Conservation (phyloP, 2,329 filamentous ascomycete species). For the Colletotrichum lini region DNA sequence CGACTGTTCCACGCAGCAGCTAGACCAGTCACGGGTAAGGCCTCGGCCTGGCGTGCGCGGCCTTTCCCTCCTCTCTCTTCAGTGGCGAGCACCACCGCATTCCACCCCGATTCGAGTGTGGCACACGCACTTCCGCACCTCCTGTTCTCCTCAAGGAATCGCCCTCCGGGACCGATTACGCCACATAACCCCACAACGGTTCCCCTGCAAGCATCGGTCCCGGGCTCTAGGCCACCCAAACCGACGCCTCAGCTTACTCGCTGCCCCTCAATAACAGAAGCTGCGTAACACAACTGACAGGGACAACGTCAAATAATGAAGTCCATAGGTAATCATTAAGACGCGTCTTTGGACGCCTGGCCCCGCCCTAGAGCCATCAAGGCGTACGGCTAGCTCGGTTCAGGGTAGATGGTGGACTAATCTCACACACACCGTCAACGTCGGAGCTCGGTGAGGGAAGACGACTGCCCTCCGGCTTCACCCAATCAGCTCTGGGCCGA, state of each 20-base stretch:
- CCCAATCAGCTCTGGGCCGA: slow-evolving; percentile 35
- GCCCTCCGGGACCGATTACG: slow-evolving; percentile 29
- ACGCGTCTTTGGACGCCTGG: slow-evolving; percentile 23
- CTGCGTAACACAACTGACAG: slow-evolving; percentile 28
- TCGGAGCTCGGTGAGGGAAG: slow-evolving; percentile 32
- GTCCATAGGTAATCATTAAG: slow-evolving; percentile 9
- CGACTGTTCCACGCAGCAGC: slow-evolving; percentile 23
- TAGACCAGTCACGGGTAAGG: slow-evolving; percentile 14
- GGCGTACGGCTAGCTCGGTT: slow-evolving; percentile 20
- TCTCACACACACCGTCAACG: slow-evolving; percentile 7
- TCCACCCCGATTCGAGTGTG: slow-evolving; percentile 8
- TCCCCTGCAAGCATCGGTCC: slow-evolving; percentile 19
- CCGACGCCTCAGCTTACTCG: slow-evolving; percentile 10
- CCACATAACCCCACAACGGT: slow-evolving; percentile 15
- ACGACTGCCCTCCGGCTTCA: slow-evolving; percentile 21
- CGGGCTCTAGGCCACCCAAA: slow-evolving; percentile 24
- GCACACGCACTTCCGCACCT: slow-evolving; percentile 15
- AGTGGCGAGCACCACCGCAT: slow-evolving; percentile 32
- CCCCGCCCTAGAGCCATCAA: slow-evolving; percentile 4
- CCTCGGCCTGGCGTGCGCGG: slow-evolving; percentile 35
- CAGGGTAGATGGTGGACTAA: slow-evolving; percentile 12
- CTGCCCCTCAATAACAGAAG: slow-evolving; percentile 1
- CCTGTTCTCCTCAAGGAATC: slow-evolving; percentile 9
- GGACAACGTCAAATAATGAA: slow-evolving; percentile 1
- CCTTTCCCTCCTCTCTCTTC: slow-evolving; percentile 9